phyloP scores from a whole-genome alignment of 192 early-diverging fungal species.

The Backusella luteola region DNA sequence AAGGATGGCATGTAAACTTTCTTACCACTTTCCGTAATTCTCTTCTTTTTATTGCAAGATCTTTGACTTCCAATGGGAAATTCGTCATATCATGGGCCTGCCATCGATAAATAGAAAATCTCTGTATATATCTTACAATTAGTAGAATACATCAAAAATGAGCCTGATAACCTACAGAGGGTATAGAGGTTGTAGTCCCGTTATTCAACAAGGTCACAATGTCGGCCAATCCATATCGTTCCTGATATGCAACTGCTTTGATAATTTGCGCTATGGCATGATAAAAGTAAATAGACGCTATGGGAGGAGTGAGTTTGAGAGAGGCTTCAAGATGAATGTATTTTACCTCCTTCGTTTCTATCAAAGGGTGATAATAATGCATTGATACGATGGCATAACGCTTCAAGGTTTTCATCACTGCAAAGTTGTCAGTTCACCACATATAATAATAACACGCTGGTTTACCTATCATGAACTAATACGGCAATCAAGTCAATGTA shows the following conservation, averaged over 20 bases:
- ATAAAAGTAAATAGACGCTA: conserved; percentile 9
- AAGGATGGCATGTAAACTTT: too few relatives aligned
- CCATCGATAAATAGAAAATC: conserved; percentile 26
- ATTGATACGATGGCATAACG: neutral
- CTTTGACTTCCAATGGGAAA: conserved; percentile 43
- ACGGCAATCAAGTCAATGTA: conserved; percentile 9
- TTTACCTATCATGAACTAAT: conserved; percentile 15
- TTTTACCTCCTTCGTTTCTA: conserved; percentile 21
- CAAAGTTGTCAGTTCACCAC: too few relatives aligned
- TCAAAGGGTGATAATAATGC: conserved; percentile 22
- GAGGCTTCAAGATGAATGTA: too few relatives aligned
- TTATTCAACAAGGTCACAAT: neutral
- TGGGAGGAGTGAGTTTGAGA: neutral
- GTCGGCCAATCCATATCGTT: conserved; percentile 8
- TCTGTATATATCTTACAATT: neutral
- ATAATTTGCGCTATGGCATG: neutral
- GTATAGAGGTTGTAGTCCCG: conserved; percentile 2
- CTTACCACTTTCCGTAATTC: conserved; percentile 35
- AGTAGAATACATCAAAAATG: too few relatives aligned
- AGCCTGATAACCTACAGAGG: neutral
- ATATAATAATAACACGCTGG: too few relatives aligned
- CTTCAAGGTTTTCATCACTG: conserved; percentile 8
- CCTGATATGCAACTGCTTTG: neutral
- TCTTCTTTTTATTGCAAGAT: conserved; percentile 34
- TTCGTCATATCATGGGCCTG: conserved; percentile 30